phyloP scores from a whole-genome alignment of 2,329 filamentous ascomycete genomes.

The Akanthomyces dipterigenus region DNA sequence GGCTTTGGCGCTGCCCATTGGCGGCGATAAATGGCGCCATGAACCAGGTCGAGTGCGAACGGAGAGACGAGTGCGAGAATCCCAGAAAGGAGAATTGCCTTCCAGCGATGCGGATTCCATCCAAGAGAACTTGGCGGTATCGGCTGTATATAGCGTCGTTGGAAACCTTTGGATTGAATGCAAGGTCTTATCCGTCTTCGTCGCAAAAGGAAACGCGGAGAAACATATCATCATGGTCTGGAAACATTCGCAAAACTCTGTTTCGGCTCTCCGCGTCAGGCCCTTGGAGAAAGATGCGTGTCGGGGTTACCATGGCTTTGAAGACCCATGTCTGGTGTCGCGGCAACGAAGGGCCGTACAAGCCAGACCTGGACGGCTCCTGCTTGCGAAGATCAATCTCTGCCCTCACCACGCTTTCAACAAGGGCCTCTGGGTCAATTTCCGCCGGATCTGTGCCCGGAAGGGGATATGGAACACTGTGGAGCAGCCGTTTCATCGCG shows the following conservation, averaged over 20 bases:
- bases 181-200: slow-evolving; percentile 60
- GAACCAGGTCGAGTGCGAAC: slow-evolving; percentile 65
- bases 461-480: slow-evolving; percentile 46
- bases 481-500: slow-evolving; percentile 47
- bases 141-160: slow-evolving; percentile 46
- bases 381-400: slow-evolving; percentile 31
- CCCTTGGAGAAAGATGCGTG: slow-evolving; percentile 48
- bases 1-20: slow-evolving; percentile 25
- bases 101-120: slow-evolving; percentile 58
- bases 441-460: slow-evolving; percentile 39
- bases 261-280: slow-evolving; percentile 64
- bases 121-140: slow-evolving; percentile 52
- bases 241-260: slow-evolving; percentile 60
- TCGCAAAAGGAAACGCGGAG: slow-evolving; percentile 67
- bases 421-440: slow-evolving; percentile 34
- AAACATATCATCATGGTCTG: slow-evolving; percentile 54
- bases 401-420: slow-evolving; percentile 30
- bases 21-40: slow-evolving; percentile 39
- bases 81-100: slow-evolving; percentile 61
- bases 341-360: slow-evolving; percentile 23
- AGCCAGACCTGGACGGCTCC: slow-evolving; percentile 17
- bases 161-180: slow-evolving; percentile 44
- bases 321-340: slow-evolving; percentile 44
- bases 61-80: slow-evolving; percentile 72
- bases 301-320: slow-evolving; percentile 53